Conservation (phyloP, 768 basidiomycete genomes). For the Tulasnella sp. region DNA sequence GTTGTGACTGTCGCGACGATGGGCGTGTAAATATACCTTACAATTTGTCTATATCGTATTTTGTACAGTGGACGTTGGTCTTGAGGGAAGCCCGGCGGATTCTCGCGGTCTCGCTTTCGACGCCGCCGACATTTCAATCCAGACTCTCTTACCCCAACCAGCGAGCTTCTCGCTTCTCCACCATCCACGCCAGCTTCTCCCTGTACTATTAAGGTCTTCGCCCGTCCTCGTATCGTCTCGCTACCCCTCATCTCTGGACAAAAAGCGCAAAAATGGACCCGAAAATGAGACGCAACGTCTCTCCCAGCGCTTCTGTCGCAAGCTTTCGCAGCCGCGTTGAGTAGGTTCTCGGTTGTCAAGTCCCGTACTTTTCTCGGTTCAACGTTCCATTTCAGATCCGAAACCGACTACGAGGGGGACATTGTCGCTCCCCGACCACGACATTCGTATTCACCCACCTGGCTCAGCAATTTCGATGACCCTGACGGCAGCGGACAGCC, state of each 20-base stretch:
- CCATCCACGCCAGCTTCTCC: neutral
- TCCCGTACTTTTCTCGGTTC: conserved; percentile 8
- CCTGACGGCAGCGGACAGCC: neutral
- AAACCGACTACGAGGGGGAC: conserved; percentile 31
- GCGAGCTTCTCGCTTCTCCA: neutral
- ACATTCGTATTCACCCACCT: conserved; percentile 28
- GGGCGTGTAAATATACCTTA: conserved; percentile 4
- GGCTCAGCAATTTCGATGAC: conserved; percentile 22
- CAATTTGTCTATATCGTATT: neutral
- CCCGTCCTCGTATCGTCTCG: neutral
- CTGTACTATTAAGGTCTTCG: neutral
- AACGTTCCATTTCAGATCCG: conserved; percentile 26
- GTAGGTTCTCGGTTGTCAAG: conserved; percentile 22
- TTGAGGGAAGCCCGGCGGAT: neutral
- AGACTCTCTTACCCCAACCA: neutral
- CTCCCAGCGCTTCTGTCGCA: conserved; percentile 26
- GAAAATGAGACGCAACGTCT: conserved; percentile 8
- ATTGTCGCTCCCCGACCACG: conserved; percentile 27
- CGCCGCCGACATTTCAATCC: conserved; percentile 13
- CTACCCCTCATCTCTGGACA: neutral
- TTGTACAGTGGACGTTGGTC: neutral
- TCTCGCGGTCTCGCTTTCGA: conserved; percentile 19
- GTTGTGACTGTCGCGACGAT: neutral
- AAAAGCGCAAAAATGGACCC: conserved; percentile 4
- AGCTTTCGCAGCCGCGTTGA: conserved; percentile 30